phyloP scores from a whole-genome alignment of 2,329 filamentous ascomycete species.

The Cercospora citrullina region DNA sequence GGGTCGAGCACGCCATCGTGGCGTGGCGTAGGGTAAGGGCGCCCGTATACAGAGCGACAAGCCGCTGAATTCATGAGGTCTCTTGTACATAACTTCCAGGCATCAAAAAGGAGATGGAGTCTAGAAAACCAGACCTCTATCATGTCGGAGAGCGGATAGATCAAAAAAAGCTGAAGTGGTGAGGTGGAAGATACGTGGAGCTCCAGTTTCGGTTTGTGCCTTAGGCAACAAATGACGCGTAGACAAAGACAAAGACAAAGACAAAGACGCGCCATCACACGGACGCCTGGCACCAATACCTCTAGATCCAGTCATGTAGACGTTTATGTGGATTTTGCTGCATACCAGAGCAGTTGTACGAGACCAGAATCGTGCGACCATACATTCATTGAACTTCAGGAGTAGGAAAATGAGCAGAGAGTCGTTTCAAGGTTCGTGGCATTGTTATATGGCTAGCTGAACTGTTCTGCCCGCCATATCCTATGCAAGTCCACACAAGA shows the following conservation, averaged over 20 bases:
- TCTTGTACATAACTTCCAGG: not conserved
- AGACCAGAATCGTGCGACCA: not conserved
- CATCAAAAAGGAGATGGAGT: too few species aligned
- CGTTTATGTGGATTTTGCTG: not conserved
- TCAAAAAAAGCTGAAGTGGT: not conserved
- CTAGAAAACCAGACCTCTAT: too few species aligned
- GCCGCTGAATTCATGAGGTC: not conserved
- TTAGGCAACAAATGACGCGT: not conserved
- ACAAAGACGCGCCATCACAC: not conserved
- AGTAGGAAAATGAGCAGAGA: not conserved
- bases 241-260: not conserved
- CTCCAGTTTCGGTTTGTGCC: not conserved
- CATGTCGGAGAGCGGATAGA: too few species aligned
- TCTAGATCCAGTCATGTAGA: not conserved
- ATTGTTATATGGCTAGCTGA: not conserved
- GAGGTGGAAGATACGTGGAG: not conserved
- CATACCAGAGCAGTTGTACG: not conserved
- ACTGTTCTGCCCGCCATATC: not conserved
- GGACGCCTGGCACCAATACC: not conserved
- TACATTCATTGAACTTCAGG: not conserved
- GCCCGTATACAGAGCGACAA: not conserved
- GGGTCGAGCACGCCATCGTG: not conserved
- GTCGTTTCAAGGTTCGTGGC: not conserved
- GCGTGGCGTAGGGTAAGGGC: not conserved
- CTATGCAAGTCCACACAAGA: slow-evolving; percentile 1